phyloP scores from a whole-genome alignment of 768 basidiomycete species.

The Rhodotorula diobovata region DNA sequence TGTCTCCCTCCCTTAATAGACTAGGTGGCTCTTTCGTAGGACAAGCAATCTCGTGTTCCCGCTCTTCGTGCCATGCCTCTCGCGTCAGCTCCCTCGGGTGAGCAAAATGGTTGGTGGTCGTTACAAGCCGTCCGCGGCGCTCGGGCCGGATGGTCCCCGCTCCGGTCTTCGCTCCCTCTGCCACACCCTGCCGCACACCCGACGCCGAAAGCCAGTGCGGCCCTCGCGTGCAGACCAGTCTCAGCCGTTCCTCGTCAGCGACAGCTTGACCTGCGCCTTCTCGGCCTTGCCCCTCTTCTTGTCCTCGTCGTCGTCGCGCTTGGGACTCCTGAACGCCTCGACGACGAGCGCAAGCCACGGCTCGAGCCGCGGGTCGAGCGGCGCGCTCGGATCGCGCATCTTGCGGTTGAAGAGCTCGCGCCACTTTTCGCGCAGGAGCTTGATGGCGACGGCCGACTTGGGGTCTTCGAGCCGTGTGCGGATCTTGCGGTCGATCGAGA shows the following conservation, averaged over 20 bases:
- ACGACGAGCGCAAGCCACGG: slow-evolving; percentile 30
- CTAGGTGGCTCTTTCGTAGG: no score
- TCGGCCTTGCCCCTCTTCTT: slow-evolving; percentile 10
- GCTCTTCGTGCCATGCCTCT: no score
- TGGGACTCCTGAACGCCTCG: slow-evolving; percentile 27
- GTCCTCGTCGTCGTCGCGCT: slow-evolving; percentile 42
- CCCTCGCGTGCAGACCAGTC: no score
- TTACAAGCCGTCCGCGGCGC: no score
- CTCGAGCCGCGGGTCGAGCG: slow-evolving; percentile 19
- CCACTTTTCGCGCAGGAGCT: slow-evolving; percentile 59
- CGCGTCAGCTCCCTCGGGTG: no score
- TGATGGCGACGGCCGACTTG: slow-evolving; percentile 72
- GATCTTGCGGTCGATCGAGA: slow-evolving; percentile 78
- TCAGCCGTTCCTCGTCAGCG: slow-evolving; percentile 12
- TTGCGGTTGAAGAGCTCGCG: slow-evolving; percentile 31
- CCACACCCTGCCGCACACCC: no score
- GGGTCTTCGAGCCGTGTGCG: slow-evolving; percentile 62
- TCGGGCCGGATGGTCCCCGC: no score
- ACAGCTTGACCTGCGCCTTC: slow-evolving; percentile 21
- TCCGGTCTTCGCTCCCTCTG: no score
- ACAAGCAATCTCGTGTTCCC: no score
- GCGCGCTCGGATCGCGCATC: slow-evolving; percentile 36
- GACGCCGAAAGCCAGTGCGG: no score
- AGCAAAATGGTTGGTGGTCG: no score
- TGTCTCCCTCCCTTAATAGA: no score